Percentiles rank a stretch among this genome's conserved stretches.
These are phyloP conservation scores for Nigrospora oryzae DNA, from an alignment of 2,329 filamentous ascomycete species.

Conservation along the genomic window DNA sequence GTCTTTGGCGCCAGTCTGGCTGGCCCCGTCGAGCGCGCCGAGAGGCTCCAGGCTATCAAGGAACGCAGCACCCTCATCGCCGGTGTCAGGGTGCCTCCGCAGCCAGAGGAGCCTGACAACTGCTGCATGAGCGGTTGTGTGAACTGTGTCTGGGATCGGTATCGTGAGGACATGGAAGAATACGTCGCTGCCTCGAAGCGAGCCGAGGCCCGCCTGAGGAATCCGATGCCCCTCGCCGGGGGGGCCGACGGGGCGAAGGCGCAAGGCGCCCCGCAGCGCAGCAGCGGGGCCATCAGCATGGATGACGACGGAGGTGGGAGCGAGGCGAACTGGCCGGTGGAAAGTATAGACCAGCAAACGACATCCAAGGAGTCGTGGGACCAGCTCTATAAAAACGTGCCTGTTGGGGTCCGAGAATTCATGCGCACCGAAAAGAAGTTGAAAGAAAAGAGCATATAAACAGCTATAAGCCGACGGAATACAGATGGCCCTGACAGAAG, in stretches of 20 bases:
- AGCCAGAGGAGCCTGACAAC: constrained; percentile 86
- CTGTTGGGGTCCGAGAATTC: constrained; percentile 90
- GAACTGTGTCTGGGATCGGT: constrained; percentile 93
- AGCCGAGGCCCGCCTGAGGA: constrained; percentile 45
- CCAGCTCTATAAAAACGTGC: constrained; percentile 70
- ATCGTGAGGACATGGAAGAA: constrained; percentile 83
- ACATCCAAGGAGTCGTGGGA: constrained; percentile 47
- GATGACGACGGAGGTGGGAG: constrained; percentile 76
- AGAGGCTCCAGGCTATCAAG: constrained; percentile 48
- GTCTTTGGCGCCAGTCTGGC: constrained; percentile 77
- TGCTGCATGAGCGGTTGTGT: constrained; percentile 99
- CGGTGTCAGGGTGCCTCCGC: constrained; percentile 74
- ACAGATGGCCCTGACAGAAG: too few relatives aligned
- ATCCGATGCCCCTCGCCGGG: constrained; percentile 22
- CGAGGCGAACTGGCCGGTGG: constrained; percentile 54
- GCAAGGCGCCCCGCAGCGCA: constrained; percentile 4
- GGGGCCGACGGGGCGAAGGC: constrained; percentile 3
- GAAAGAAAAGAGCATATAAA: constrained; percentile 47
- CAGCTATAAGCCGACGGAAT: background rate
- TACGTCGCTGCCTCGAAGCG: constrained; percentile 63
- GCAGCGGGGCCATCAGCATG: constrained; percentile 47
- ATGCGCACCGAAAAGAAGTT: constrained; percentile 95
- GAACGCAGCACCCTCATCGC: constrained; percentile 58
- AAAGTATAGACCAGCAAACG: constrained; percentile 26
- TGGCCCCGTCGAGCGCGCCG: constrained; percentile 61